Conservation (phyloP, 768 basidiomycete genomes). For the Trametes gibbosa region DNA sequence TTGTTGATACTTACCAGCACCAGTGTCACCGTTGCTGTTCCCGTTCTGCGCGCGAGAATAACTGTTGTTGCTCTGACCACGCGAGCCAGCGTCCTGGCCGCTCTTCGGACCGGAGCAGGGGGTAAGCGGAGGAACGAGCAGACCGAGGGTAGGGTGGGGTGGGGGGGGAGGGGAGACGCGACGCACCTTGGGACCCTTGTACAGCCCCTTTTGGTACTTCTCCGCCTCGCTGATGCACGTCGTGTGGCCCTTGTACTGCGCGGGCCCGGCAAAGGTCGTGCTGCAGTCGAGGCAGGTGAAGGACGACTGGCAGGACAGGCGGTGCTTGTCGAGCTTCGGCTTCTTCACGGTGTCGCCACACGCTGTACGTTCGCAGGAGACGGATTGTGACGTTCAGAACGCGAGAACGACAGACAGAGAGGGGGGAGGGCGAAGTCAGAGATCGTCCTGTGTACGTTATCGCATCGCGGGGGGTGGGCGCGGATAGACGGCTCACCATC, state of each 20-base stretch:
- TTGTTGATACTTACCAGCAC: conserved; percentile 28
- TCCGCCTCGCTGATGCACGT: conserved; percentile 88
- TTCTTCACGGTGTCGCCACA: conserved; percentile 91
- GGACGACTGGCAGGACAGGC: conserved; percentile 54
- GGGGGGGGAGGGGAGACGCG: conserved; percentile 13
- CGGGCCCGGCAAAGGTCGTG: conserved; percentile 73
- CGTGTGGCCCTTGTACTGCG: conserved; percentile 80
- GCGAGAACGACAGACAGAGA: background rate
- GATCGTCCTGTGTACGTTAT: conserved; percentile 4
- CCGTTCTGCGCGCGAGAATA: background rate
- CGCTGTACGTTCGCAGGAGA: conserved; percentile 35
- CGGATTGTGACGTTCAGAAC: background rate
- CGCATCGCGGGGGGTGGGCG: conserved; percentile 5
- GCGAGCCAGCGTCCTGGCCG: background rate
- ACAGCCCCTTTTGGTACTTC: conserved; percentile 86
- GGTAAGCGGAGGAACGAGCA: conserved; percentile 10
- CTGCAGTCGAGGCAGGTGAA: conserved; percentile 89
- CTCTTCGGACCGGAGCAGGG: background rate
- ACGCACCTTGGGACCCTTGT: conserved; percentile 71
- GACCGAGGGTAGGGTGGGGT: no score
- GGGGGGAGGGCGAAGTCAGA: background rate
- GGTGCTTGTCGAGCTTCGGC: conserved; percentile 86
- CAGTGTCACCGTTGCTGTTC: background rate
- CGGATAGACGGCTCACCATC: conserved; percentile 51
- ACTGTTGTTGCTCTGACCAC: background rate